phyloP scores from a whole-genome alignment of 352 stramenopile genomes.

The Peronospora belbahrii region DNA sequence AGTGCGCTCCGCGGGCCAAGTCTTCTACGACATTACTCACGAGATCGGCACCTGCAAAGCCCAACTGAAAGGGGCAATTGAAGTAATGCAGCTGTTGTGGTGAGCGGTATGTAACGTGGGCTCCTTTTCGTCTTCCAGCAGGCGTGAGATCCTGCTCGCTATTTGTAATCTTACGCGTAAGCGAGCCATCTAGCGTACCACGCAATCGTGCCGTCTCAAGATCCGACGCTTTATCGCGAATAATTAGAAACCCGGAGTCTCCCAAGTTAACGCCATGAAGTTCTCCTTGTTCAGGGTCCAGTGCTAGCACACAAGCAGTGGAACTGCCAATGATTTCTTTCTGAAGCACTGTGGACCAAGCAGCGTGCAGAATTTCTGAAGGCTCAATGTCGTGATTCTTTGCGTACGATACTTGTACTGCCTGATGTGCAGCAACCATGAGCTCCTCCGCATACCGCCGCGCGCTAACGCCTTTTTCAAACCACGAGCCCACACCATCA shows the following conservation, averaged over 20 bases:
- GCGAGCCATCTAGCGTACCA: conserved; percentile 64
- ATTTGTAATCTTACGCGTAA: conserved; percentile 65
- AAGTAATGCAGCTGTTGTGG: conserved; percentile 96
- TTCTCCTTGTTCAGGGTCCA: conserved; percentile 88
- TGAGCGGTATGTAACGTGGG: conserved; percentile 88
- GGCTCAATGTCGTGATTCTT: conserved; percentile 58
- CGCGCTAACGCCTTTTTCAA: conserved; percentile 88
- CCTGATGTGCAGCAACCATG: conserved; percentile 68
- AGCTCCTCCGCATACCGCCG: conserved; percentile 63
- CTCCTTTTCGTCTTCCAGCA: conserved; percentile 62
- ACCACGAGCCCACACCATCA: conserved; percentile 94
- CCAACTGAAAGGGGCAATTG: conserved; percentile 94
- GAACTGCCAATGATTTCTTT: conserved; percentile 90
- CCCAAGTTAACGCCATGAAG: conserved; percentile 93
- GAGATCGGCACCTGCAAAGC: conserved; percentile 45
- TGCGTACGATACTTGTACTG: conserved; percentile 47
- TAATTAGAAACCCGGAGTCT: conserved; percentile 87
- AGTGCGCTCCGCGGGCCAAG: conserved; percentile 32
- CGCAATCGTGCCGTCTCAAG: conserved; percentile 49
- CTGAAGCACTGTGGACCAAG: conserved; percentile 74
- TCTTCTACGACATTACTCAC: conserved; percentile 45
- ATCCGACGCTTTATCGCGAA: conserved; percentile 71
- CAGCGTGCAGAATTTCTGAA: conserved; percentile 54
- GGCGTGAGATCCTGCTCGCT: conserved; percentile 56
- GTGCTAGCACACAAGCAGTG: conserved; percentile 88